phyloP scores from a whole-genome alignment of 441 rosid genomes.

The Macaranga tanarius region DNA sequence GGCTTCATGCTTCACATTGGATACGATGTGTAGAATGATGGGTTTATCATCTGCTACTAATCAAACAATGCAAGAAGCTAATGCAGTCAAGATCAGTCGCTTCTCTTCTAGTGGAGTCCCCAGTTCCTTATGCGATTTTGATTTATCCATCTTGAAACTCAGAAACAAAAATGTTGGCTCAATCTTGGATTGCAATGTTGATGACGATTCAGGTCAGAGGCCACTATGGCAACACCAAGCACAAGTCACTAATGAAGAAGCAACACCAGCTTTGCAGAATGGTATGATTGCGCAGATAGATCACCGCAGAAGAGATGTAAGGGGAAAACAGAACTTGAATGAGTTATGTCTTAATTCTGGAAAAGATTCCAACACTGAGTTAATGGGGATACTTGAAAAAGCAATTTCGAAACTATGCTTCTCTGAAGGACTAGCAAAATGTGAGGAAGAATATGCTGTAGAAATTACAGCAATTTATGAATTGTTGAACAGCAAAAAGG shows the following conservation, averaged over 20 bases:
- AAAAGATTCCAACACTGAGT: conserved; percentile 41
- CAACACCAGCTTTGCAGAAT: conserved; percentile 29
- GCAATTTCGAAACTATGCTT: conserved; percentile 57
- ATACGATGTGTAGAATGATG: conserved; percentile 23
- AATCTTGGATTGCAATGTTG: conserved; percentile 26
- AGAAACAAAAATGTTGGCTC: conserved; percentile 31
- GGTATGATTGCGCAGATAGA: conserved; percentile 15
- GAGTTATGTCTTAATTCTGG: conserved; percentile 26
- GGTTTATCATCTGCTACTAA: conserved; percentile 25
- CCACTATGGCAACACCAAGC: conserved; percentile 33
- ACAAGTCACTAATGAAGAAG: conserved; percentile 40
- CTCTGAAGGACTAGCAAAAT: conserved; percentile 49
- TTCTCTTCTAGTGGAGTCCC: conserved; percentile 34
- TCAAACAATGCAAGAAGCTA: conserved; percentile 27
- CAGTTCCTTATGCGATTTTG: conserved; percentile 39
- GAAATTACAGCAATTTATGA: conserved; percentile 67
- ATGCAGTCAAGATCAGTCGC: conserved; percentile 23
- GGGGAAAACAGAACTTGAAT: conserved; percentile 28
- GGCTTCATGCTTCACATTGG: conserved; percentile 29
- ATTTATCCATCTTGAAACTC: conserved; percentile 43
- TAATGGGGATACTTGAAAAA: conserved; percentile 55
- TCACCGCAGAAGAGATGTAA: conserved; percentile 26
- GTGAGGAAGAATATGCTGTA: conserved; percentile 56
- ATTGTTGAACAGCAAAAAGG: conserved; percentile 57
- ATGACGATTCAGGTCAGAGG: conserved; percentile 29